phyloP scores from a whole-genome alignment of 495 filamentous ascomycete species.

The Hypoxylon subgilvum region DNA sequence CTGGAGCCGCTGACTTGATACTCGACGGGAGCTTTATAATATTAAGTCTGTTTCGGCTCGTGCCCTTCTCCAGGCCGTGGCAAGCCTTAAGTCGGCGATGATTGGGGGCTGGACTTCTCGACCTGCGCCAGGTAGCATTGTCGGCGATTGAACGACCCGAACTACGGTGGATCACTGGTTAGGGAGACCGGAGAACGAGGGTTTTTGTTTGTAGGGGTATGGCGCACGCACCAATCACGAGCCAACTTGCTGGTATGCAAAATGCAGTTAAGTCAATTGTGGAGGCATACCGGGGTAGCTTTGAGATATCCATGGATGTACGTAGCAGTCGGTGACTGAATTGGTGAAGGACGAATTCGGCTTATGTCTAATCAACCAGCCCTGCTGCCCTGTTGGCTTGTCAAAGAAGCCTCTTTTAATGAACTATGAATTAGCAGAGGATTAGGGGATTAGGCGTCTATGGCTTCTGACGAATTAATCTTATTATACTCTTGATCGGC shows the following conservation, averaged over 20 bases:
- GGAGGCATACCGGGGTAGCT: constrained; percentile 26
- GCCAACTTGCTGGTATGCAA: constrained; percentile 2
- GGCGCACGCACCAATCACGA: constrained; percentile 23
- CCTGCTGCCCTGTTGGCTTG: no score
- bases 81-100: constrained; percentile 20
- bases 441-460: constrained; percentile 3
- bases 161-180: constrained; percentile 11
- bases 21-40: constrained; percentile 21
- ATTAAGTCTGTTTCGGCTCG: constrained; percentile 33
- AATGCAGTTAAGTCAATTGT: constrained; percentile 30
- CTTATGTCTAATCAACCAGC: constrained; percentile 12
- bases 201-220: constrained; percentile 17
- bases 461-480: constrained; percentile 16
- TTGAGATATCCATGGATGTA: constrained; percentile 12
- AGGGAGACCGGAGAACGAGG: constrained; percentile 4
- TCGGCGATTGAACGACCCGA: constrained; percentile 37
- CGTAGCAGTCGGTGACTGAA: constrained; percentile 38
- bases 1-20: constrained; percentile 16
- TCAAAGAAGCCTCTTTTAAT: background rate
- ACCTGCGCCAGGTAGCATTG: constrained; percentile 20
- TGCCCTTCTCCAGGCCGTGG: constrained; percentile 6
- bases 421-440: background rate
- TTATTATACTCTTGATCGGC: no score
- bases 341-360: constrained; percentile 7
- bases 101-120: constrained; percentile 27